Conservation (phyloP, 495 filamentous ascomycete species). For the Penicillium riverlandense region DNA sequence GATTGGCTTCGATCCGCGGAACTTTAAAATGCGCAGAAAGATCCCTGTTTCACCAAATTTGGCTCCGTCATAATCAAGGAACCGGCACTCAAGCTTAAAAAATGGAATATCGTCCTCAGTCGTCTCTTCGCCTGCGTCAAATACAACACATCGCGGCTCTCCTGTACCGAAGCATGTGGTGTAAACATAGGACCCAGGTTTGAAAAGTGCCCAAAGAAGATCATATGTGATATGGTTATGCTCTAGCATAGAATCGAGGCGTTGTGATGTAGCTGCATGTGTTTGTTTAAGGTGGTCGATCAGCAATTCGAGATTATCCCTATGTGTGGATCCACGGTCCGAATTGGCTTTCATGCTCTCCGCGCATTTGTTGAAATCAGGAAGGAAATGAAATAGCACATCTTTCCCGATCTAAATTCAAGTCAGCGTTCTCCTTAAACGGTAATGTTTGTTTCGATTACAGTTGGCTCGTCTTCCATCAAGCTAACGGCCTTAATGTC, state of each 20-base stretch:
- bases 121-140: constrained; percentile 48
- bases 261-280: constrained; percentile 25
- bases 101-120: constrained; percentile 18
- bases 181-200: constrained; percentile 15
- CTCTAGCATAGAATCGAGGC: constrained; percentile 29
- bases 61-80: constrained; percentile 22
- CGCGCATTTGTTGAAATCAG: constrained; percentile 16
- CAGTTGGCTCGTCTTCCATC: constrained; percentile 16
- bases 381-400: constrained; percentile 26
- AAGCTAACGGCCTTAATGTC: constrained; percentile 25
- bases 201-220: constrained; percentile 23
- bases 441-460: constrained; percentile 9
- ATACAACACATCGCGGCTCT: constrained; percentile 53
- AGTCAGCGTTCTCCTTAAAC: constrained; percentile 7
- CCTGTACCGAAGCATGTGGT: constrained; percentile 32
- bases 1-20: constrained; percentile 19
- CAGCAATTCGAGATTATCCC: constrained; percentile 29
- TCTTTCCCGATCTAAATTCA: constrained; percentile 21
- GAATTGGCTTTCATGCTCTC: constrained; percentile 3
- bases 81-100: constrained; percentile 28
- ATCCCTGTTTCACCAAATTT: constrained; percentile 16
- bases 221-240: constrained; percentile 28
- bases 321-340: constrained; percentile 2
- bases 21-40: constrained; percentile 20
- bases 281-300: constrained; percentile 29